phyloP scores from a whole-genome alignment of 106 monocot species.

The Chionographis japonica region DNA sequence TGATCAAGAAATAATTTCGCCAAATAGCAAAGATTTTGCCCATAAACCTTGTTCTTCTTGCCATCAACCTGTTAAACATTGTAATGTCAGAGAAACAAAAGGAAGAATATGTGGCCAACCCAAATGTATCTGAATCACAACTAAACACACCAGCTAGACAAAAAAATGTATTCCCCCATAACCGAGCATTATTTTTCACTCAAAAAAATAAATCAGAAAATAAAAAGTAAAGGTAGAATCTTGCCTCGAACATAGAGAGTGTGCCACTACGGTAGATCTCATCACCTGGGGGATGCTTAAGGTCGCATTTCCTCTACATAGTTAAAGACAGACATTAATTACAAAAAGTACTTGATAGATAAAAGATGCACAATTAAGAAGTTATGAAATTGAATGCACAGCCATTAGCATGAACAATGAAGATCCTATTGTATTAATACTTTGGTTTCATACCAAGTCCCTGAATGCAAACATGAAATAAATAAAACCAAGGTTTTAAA shows the following conservation, averaged over 20 bases:
- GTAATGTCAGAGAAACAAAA: background rate
- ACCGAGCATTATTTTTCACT: background rate
- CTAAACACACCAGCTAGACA: background rate
- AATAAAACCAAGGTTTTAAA: no score
- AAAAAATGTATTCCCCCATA: background rate
- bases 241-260: constrained; percentile 96
- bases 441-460: no score
- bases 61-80: constrained; percentile 77
- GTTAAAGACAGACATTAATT: constrained; percentile 1
- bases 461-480: no score
- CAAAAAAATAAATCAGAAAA: background rate
- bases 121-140: background rate
- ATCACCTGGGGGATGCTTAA: constrained; percentile 95
- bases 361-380: background rate
- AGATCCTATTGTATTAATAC: background rate
- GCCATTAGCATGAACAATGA: background rate
- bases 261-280: constrained; percentile 95
- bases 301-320: constrained; percentile 85
- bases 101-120: background rate
- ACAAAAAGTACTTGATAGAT: constrained; percentile 3
- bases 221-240: background rate
- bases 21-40: constrained; percentile 93
- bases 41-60: constrained; percentile 99
- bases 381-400: background rate
- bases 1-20: constrained; percentile 99